Evolutionary conservation across 1,139 yeast species (phyloP), one percentile per base, ranked within the genome.

Genomic region (Arxiozyma telluris): DNA sequence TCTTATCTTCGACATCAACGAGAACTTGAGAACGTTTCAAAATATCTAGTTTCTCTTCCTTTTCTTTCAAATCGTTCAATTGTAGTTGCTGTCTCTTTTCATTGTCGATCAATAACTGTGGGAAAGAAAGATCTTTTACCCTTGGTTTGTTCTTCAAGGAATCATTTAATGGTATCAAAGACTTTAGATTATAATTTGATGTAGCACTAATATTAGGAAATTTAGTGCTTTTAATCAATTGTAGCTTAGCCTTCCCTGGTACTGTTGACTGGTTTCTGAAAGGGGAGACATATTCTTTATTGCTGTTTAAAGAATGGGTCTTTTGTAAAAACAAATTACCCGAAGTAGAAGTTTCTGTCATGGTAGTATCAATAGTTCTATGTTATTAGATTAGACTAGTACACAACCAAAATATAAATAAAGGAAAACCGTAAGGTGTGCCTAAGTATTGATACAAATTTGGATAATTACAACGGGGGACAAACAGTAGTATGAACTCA

Each of bases 71-170:
- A 53, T 62, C 61, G 41, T 54, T 55, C 52, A 66, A 52, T 30
- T 53, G 41, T 49, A 52, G 50, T 27, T 54, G 50, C 55, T 66
- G 70, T 50, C 62, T 59, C 39, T 50, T 52, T 57, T 65, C 68
- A 45, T 59, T 64, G 44, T 63, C 60, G 43, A 59, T 56, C 50
- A 65, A 50, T 51, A 62, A 59, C 20, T 58, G 44, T 5, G 69
- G 69, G 52, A 64, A 64, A 30, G 54, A 56, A 27, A 66, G 63
- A 49, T 66, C 69, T 55, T 60, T 63, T 12, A 65, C 65, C 17
- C 64, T 53, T 48, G 56, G 59, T 41, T 59, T 55, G 5, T 54
- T 53, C 44, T 58, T 58, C 39, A 53, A 57, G 8, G 62, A 47
- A 34, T 55, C 60, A 15, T 15, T 34, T 34, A 34, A 15, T 15